These are phyloP conservation scores for Fusarium newnesense DNA, from an alignment of 2,329 filamentous ascomycete species.

Conservation along the genomic window DNA sequence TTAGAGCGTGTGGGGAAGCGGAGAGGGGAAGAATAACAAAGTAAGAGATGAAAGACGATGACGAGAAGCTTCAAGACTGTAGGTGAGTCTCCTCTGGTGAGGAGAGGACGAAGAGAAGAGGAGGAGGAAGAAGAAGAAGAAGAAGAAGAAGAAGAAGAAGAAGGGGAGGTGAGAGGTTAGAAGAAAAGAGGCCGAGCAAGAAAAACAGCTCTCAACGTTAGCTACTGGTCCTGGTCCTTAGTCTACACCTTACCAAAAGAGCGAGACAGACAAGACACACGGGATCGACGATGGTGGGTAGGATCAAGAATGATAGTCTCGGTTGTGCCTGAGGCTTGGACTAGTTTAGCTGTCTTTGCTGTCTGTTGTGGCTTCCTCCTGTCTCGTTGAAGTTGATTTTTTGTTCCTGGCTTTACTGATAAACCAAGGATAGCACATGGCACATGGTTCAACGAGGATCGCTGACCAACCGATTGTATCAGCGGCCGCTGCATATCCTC, in stretches of 20 bases:
- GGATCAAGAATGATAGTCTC: slow-evolving; percentile 37
- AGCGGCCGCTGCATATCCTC: slow-evolving; percentile 33
- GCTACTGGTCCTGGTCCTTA: not conserved
- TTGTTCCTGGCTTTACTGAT: slow-evolving; percentile 22
- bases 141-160: no score
- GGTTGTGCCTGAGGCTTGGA: slow-evolving; percentile 40
- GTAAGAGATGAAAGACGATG: slow-evolving; percentile 10
- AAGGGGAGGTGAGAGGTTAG: slow-evolving; percentile 13
- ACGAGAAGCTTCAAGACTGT: slow-evolving; percentile 3
- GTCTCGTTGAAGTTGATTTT: not conserved
- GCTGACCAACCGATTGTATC: slow-evolving; percentile 27
- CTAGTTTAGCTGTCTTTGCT: slow-evolving; percentile 10
- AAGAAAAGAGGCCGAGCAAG: slow-evolving; percentile 11
- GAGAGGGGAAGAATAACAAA: slow-evolving; percentile 17
- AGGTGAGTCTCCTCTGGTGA: slow-evolving; percentile 25
- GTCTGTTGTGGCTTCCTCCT: slow-evolving; percentile 25
- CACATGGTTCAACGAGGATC: slow-evolving; percentile 25
- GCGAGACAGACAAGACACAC: slow-evolving; percentile 32
- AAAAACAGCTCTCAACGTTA: slow-evolving; percentile 25
- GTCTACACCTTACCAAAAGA: slow-evolving; percentile 11
- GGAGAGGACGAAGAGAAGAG: not conserved
- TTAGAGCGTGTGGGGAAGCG: slow-evolving; percentile 36
- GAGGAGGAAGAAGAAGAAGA: not conserved
- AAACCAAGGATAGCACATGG: slow-evolving; percentile 12
- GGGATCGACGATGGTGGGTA: slow-evolving; percentile 42